These are phyloP conservation scores for Nasturtium officinale DNA, from an alignment of 345 rosid genomes.

Conservation along the genomic window DNA sequence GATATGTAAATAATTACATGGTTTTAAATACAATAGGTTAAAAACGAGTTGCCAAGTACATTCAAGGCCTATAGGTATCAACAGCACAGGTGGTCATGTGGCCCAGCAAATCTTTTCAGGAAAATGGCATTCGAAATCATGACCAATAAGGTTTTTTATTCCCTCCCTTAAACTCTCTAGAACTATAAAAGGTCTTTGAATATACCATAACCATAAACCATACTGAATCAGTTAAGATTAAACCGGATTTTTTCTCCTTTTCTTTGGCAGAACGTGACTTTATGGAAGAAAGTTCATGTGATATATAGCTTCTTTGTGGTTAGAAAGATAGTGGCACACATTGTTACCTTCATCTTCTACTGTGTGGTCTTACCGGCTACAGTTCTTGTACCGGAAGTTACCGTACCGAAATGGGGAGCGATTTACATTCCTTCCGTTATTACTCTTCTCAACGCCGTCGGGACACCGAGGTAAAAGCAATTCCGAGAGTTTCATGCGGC, in stretches of 20 bases:
- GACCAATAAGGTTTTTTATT: slow-evolving; percentile 56
- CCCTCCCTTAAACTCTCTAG: not conserved
- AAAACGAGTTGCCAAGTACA: slow-evolving; percentile 93
- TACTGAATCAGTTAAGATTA: not conserved
- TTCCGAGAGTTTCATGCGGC: not conserved
- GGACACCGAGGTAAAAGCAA: slow-evolving; percentile 77
- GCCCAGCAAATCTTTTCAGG: slow-evolving; percentile 96
- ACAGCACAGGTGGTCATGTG: slow-evolving; percentile 97
- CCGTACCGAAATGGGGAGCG: slow-evolving; percentile 88
- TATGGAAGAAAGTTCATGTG: slow-evolving; percentile 94
- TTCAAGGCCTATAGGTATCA: slow-evolving; percentile 93
- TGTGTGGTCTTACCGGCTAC: slow-evolving; percentile 89
- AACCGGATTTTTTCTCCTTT: not conserved
- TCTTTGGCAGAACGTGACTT: slow-evolving; percentile 66
- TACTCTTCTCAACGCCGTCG: slow-evolving; percentile 88
- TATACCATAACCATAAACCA: not conserved
- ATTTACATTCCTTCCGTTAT: slow-evolving; percentile 81
- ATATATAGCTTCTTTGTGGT: slow-evolving; percentile 93
- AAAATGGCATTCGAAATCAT: slow-evolving; percentile 87
- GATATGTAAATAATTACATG: not conserved
- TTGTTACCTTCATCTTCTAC: slow-evolving; percentile 80
- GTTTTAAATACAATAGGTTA: slow-evolving; percentile 55
- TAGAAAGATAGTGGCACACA: slow-evolving; percentile 82
- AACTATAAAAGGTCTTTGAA: not conserved
- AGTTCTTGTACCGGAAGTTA: slow-evolving; percentile 85